Evolutionary conservation across 1,284 basidiomycete species (phyloP).

Genomic region (Hortiboletus rubellus): DNA sequence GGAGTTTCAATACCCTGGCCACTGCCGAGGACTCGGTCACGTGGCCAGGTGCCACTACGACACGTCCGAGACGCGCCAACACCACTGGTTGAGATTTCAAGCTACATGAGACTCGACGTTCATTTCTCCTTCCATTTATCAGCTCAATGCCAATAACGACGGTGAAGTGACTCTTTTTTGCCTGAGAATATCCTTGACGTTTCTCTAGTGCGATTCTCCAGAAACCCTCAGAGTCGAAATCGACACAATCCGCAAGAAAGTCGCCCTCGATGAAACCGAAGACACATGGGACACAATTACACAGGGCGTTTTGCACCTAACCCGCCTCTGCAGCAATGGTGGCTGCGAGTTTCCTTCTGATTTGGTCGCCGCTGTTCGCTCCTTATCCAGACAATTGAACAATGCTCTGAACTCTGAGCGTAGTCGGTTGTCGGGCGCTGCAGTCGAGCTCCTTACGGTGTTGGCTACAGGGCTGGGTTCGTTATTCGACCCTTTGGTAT

Average conservation of each 20-base stretch:
- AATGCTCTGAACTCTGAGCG: constrained; percentile 74
- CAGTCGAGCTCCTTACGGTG: constrained; percentile 62
- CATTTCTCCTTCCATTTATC: neutral
- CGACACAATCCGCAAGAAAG: constrained; percentile 42
- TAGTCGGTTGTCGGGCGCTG: constrained; percentile 70
- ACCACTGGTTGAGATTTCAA: constrained; percentile 12
- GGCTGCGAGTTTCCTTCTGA: constrained; percentile 57
- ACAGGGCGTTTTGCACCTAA: constrained; percentile 53
- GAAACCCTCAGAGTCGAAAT: constrained; percentile 42
- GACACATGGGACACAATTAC: constrained; percentile 82
- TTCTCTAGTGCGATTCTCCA: constrained; percentile 36
- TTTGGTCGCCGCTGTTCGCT: constrained; percentile 54
- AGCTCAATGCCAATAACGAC: constrained; percentile 35
- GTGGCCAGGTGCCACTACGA: constrained; percentile 22
- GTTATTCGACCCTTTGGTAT: constrained; percentile 69
- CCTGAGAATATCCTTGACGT: constrained; percentile 1
- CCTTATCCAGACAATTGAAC: constrained; percentile 56
- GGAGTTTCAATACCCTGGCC: constrained; percentile 30
- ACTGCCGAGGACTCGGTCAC: constrained; percentile 28
- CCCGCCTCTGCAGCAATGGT: constrained; percentile 57
- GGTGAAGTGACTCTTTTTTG: constrained; percentile 3
- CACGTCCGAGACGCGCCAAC: constrained; percentile 26
- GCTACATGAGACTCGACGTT: constrained; percentile 21
- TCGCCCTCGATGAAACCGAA: constrained; percentile 71
- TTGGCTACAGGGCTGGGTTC: constrained; percentile 58